These are phyloP conservation scores for Tetraselmis chui DNA, from an alignment of 139 green algal genomes.

Conservation along the genomic window DNA sequence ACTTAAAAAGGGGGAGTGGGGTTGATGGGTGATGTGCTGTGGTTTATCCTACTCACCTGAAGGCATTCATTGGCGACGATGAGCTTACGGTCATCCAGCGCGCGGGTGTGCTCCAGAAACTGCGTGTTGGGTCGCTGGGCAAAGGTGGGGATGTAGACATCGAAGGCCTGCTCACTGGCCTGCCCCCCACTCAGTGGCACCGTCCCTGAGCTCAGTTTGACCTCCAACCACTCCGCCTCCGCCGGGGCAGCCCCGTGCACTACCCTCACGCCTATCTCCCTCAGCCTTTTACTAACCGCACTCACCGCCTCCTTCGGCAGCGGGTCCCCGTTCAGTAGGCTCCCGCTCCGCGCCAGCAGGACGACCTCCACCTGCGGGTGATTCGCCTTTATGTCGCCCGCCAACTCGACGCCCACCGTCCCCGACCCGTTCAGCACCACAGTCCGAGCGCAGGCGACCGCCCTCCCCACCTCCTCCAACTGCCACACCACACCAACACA, in stretches of 20 bases:
- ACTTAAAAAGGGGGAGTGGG: no score
- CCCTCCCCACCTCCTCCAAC: background rate
- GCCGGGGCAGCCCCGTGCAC: background rate
- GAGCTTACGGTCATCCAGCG: background rate
- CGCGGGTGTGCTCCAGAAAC: background rate
- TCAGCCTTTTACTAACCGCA: background rate
- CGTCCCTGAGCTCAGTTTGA: background rate
- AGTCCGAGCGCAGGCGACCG: background rate
- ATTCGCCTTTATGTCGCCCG: background rate
- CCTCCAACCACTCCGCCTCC: background rate
- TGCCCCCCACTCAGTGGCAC: background rate
- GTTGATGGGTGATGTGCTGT: no score
- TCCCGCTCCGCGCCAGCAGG: background rate
- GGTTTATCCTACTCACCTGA: no score
- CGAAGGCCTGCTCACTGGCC: background rate
- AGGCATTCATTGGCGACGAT: background rate
- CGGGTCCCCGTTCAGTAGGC: background rate
- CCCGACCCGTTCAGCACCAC: background rate
- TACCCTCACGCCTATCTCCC: background rate
- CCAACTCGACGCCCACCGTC: background rate
- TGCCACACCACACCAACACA: no score
- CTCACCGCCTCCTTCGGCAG: background rate
- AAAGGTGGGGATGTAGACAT: background rate
- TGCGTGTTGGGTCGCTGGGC: background rate
- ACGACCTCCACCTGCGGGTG: background rate